phyloP scores from a whole-genome alignment of 73 alveolate genomes.

The Paramecium caudatum region DNA sequence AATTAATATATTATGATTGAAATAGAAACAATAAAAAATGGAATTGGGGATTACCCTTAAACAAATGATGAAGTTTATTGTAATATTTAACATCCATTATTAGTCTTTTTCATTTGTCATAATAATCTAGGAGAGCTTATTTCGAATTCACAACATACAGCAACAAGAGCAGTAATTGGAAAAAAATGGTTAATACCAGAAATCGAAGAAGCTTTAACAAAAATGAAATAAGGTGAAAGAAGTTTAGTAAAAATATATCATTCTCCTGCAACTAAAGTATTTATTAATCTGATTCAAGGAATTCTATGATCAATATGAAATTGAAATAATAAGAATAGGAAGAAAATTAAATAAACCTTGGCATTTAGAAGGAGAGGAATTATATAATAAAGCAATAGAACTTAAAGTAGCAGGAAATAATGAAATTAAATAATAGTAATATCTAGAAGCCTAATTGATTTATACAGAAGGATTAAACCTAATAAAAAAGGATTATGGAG shows the following conservation, averaged over 20 bases:
- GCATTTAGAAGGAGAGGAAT: conserved; percentile 57
- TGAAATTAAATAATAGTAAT: conserved; percentile 11
- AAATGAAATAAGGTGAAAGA: conserved; percentile 62
- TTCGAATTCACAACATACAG: conserved; percentile 14
- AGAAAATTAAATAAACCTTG: conserved; percentile 51
- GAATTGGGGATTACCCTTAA: conserved; percentile 49
- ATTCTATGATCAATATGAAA: conserved; percentile 39
- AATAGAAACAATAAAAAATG: conserved; percentile 26
- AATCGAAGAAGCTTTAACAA: neutral
- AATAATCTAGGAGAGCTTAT: conserved; percentile 28
- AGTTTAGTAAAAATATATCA: conserved; percentile 29
- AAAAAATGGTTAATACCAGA: conserved; percentile 14
- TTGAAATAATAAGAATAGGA: conserved; percentile 46
- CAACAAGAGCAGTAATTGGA: conserved; percentile 48
- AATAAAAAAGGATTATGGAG: conserved; percentile 36
- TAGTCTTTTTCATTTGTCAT: conserved; percentile 46
- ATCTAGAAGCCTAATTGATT: conserved; percentile 42
- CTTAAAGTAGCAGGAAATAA: conserved; percentile 34
- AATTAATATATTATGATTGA: conserved; percentile 15
- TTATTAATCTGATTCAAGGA: neutral
- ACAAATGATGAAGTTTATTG: conserved; percentile 48
- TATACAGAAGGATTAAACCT: conserved; percentile 34
- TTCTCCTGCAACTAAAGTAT: conserved; percentile 38
- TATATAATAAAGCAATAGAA: conserved; percentile 35
- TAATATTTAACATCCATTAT: neutral